Base-by-base conservation (phyloP, 225 moss, liverwort and hornwort genomes). In the Ulota crispa region DNA sequence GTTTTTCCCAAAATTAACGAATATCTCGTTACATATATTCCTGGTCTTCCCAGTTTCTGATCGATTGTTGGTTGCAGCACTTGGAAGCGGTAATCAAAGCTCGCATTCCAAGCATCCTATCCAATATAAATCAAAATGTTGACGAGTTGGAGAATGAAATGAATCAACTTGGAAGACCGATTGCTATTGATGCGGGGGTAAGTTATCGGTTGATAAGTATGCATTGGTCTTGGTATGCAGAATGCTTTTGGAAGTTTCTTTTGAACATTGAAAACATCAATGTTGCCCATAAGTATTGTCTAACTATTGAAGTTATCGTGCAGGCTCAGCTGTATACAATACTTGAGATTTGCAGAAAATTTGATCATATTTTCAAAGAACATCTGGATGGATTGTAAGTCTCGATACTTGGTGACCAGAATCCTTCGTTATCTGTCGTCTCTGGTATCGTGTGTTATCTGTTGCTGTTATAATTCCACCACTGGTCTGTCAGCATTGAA, bases 311-410 rank as follows among this genome's bases (percentile, higher is more conserved):
- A 16, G 7, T 43, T n/a, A 39, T 61, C 21, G 74, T 86, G 88
- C 93, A 93, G 93, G 96, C 94, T 41, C 94, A 93, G 76, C 74
- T 96, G 30, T 96, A 96, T 53, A 94, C 96, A 16, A 92, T 96
- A 59, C 68, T 96, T 32, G 96, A 96, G 83, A 91, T 94, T 20
- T 95, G 95, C 83, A 87, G 94, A 53, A 91, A 92, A 27, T 94
- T 95, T 68, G 95, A 96, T 82, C 94, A 93, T 20, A 90, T 92
- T 21, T 96, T 96, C 52, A 94, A 94, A 80, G 96, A 96, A 36
- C 95, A 95, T 80, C 75, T 95, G 55, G 95, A 95, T 57, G 95
- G 95, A 74, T 87, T 90, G 93, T 93, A 83, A 82, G 89, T 83
- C 26, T 37, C 47, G 6, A 69, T 45, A 81, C 39, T 16, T 30